Conservation (phyloP, 768 basidiomycete genomes). For the Cystofilobasidium capitatum region DNA sequence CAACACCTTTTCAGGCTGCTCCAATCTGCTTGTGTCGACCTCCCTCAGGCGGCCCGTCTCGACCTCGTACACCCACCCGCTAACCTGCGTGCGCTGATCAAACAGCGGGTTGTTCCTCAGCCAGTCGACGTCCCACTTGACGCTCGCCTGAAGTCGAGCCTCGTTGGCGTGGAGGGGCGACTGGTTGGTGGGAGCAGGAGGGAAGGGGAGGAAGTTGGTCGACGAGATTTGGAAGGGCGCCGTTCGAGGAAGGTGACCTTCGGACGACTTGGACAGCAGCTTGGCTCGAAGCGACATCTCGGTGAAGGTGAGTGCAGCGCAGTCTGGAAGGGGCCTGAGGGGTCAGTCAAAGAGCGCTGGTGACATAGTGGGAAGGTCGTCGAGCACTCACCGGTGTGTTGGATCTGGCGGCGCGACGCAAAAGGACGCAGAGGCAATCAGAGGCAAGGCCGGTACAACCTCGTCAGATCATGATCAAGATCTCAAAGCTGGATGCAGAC, state of each 20-base stretch:
- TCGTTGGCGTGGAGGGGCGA: slow-evolving; percentile 3
- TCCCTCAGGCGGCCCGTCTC: slow-evolving; percentile 18
- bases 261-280: slow-evolving; percentile 21
- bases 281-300: slow-evolving; percentile 21
- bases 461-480: not conserved
- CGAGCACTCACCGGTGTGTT: slow-evolving; percentile 19
- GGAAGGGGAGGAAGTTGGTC: slow-evolving; percentile 26
- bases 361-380: not conserved
- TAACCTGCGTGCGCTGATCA: slow-evolving; percentile 20
- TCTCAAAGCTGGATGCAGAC: not conserved
- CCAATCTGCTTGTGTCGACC: slow-evolving; percentile 13
- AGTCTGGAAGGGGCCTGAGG: slow-evolving; percentile 14
- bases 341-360: not conserved
- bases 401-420: slow-evolving; percentile 1
- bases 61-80: slow-evolving; percentile 25
- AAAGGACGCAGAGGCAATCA: not conserved
- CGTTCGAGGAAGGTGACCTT: slow-evolving; percentile 17
- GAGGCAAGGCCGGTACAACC: not conserved
- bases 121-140: slow-evolving; percentile 27
- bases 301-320: slow-evolving; percentile 27
- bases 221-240: slow-evolving; percentile 26
- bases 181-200: slow-evolving; percentile 3
- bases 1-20: not conserved
- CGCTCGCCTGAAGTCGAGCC: slow-evolving; percentile 17
- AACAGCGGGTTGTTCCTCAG: slow-evolving; percentile 23